phyloP scores from a whole-genome alignment of 2,329 filamentous ascomycete species.

The Colletotrichum sp. region DNA sequence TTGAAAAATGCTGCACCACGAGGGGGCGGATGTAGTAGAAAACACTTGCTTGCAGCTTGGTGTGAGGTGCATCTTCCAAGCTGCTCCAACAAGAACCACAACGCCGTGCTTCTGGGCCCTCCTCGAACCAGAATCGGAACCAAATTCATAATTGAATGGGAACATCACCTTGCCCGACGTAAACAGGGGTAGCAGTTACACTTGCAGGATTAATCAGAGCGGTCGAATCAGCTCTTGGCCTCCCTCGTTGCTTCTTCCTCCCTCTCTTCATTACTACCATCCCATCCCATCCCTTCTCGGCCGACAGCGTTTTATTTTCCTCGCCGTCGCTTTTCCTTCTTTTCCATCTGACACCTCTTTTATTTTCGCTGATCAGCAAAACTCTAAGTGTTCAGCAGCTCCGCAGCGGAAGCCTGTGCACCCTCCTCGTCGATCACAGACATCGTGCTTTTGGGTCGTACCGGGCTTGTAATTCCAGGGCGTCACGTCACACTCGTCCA shows the following conservation, averaged over 20 bases:
- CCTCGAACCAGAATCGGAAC: background rate
- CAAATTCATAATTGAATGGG: background rate
- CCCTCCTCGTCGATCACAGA: slow-evolving; percentile 1
- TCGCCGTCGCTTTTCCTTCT: background rate
- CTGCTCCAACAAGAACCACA: background rate
- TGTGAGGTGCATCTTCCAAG: background rate
- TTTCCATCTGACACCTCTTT: background rate
- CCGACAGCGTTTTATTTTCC: background rate
- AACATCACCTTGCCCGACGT: background rate
- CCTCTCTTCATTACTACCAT: background rate
- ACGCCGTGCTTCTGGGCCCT: background rate
- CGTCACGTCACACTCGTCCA: background rate
- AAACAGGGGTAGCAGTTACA: background rate
- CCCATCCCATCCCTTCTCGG: background rate
- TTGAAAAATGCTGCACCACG: background rate
- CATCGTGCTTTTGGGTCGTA: background rate
- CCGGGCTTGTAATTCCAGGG: background rate
- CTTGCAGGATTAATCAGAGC: background rate
- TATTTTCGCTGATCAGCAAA: background rate
- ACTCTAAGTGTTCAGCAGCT: background rate
- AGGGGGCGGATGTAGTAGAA: background rate
- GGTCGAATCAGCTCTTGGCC: background rate
- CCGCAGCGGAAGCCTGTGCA: slow-evolving; percentile 3
- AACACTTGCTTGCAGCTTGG: background rate
- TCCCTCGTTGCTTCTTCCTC: background rate